phyloP scores from a whole-genome alignment of 2,329 filamentous ascomycete species.

The Achaetomium macrosporum region DNA sequence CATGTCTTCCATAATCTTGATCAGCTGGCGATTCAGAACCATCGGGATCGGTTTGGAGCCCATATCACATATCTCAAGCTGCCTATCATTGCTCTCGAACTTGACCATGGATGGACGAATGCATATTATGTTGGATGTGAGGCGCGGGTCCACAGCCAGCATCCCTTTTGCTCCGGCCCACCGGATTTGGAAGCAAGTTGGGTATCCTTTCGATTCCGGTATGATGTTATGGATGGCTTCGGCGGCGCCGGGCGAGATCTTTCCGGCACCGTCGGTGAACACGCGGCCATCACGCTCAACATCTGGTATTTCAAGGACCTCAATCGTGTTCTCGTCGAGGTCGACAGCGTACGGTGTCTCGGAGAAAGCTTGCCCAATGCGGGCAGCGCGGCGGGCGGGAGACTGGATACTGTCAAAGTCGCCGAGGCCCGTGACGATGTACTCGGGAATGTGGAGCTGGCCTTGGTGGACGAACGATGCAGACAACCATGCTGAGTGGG shows the following conservation, averaged over 20 bases:
- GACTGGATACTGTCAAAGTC: conserved; percentile 46
- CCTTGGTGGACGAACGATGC: conserved; percentile 38
- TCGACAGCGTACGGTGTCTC: conserved; percentile 63
- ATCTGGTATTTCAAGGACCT: conserved; percentile 38
- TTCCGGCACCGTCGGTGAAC: conserved; percentile 78
- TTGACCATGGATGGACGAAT: conserved; percentile 76
- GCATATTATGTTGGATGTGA: conserved; percentile 52
- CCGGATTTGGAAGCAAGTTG: conserved; percentile 70
- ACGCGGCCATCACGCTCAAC: conserved; percentile 48
- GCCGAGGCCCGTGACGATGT: conserved; percentile 45
- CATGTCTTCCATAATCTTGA: conserved; percentile 83
- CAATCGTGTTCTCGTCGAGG: conserved; percentile 36
- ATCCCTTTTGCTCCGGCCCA: conserved; percentile 73
- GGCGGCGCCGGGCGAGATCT: conserved; percentile 57
- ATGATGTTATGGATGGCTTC: conserved; percentile 53
- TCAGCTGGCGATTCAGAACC: conserved; percentile 70
- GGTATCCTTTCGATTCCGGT: conserved; percentile 40
- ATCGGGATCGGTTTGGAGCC: conserved; percentile 62
- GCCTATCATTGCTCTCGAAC: conserved; percentile 53
- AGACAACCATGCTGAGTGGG: conserved; percentile 63
- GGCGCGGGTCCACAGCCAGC: conserved; percentile 60
- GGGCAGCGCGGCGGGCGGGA: conserved; percentile 51
- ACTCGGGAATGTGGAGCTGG: conserved; percentile 32
- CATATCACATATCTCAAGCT: conserved; percentile 68
- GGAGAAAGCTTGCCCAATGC: conserved; percentile 64